Conservation (phyloP, 2,329 filamentous ascomycete species). For the Aulographum hederae region DNA sequence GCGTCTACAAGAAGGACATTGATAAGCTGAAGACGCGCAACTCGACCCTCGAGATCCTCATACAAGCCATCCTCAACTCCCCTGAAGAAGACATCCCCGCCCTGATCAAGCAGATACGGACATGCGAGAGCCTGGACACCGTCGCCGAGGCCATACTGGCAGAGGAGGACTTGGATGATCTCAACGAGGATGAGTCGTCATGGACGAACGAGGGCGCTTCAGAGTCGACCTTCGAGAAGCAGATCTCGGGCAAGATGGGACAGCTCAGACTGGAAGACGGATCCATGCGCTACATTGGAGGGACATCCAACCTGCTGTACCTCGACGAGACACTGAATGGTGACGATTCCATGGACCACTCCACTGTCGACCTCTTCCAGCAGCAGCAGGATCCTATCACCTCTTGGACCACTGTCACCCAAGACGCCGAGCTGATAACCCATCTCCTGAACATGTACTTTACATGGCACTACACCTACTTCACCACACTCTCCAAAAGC, state of each 20-base stretch:
- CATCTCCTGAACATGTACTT: constrained; percentile 97
- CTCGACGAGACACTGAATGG: constrained; percentile 25
- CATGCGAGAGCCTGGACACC: constrained; percentile 56
- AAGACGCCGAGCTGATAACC: constrained; percentile 58
- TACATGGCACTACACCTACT: constrained; percentile 87
- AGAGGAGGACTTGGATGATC: constrained; percentile 23
- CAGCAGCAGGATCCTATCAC: constrained; percentile 50
- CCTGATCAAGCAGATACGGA: constrained; percentile 72
- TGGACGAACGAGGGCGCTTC: constrained; percentile 22
- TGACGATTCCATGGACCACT: constrained; percentile 12
- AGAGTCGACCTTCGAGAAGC: constrained; percentile 43
- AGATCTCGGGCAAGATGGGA: constrained; percentile 84
- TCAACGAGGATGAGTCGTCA: constrained; percentile 18
- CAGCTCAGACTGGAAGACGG: constrained; percentile 77
- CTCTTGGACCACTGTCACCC: constrained; percentile 77
- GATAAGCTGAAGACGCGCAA: constrained; percentile 75
- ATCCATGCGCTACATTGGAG: constrained; percentile 77
- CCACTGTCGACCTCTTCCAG: too few relatives aligned
- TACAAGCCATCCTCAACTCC: constrained; percentile 84
- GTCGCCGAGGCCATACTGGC: constrained; percentile 41
- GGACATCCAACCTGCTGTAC: constrained; percentile 85
- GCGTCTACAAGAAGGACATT: constrained; percentile 87
- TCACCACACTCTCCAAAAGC: constrained; percentile 72
- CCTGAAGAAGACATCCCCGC: constrained; percentile 69
- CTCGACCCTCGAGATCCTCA: constrained; percentile 76